Base-by-base conservation (phyloP, 495 filamentous ascomycete genomes). In the Achaetomiella virescens region DNA sequence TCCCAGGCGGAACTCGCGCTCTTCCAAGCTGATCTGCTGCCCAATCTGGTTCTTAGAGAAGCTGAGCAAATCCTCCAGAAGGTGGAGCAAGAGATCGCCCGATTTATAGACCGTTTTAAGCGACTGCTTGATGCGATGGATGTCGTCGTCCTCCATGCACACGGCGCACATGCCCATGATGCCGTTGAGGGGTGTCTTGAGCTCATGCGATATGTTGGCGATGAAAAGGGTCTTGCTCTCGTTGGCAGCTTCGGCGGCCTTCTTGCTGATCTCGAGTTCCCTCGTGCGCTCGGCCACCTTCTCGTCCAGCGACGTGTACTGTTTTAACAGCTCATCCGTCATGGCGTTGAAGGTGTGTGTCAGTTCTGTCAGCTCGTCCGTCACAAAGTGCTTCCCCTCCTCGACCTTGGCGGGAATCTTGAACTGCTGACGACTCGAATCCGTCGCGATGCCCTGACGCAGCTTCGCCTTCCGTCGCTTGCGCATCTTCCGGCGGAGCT, bases 1-100 rank as follows among this genome's bases (percentile, higher is more conserved):
- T 10, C 81, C 81, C 18, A 97, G 63, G 35, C 83, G 79, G 61
- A 97, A 97, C 62, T 92, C 90, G 54, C 82, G 88, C 64, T 95
- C 88, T 50, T 96, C 90, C 3, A 95, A 70, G 33, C 74, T 83
- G 24, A 95, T 72, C 54, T 79, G 76, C 52, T 91, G 83, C 0
- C 91, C 91, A 51, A 95, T 88, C 71, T 95, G 89, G 67, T 96
- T 96, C 69, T 92, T 93, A 55, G 86, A 91, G 72, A 96, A 96
- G 5, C 87, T 95, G 38, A 97, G 75, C 10, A 96, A 73, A 71
- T 97, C 91, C 48, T 89, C 93, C n/a, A 97, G 78, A 3, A 97
- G 78, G 58, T 95, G 89, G 2, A 95, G 72, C 17, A 97, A 72
- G 7, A 96, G 73, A 65, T 97, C 91, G 5, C 91, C 91, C 6